phyloP scores from a whole-genome alignment of 805 yeast species.

The Kuraishia hungarica region DNA sequence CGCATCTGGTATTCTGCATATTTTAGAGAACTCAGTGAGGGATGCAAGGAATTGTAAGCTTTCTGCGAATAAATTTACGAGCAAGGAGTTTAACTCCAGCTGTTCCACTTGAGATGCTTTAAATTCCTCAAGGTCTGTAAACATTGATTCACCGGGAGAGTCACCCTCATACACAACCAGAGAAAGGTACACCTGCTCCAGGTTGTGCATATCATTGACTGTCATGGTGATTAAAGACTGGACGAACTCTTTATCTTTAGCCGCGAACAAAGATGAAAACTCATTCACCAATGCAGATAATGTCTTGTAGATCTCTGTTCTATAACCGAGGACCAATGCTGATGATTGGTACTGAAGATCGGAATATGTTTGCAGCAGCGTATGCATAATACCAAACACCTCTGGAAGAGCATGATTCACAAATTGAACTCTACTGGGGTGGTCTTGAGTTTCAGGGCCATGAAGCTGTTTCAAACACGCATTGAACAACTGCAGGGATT shows the following conservation, averaged over 20 bases:
- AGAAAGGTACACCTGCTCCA: slow-evolving; percentile 12
- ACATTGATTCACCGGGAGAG: slow-evolving; percentile 3
- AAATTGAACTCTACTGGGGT: slow-evolving; percentile 25
- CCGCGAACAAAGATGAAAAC: slow-evolving; percentile 13
- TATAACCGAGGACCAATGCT: slow-evolving; percentile 14
- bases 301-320: slow-evolving; percentile 19
- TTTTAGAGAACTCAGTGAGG: slow-evolving; percentile 12
- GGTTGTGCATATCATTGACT: slow-evolving; percentile 11
- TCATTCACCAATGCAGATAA: slow-evolving; percentile 16
- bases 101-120: slow-evolving; percentile 13
- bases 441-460: slow-evolving; percentile 36
- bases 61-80: slow-evolving; percentile 16
- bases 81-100: slow-evolving; percentile 12
- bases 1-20: slow-evolving; percentile 3
- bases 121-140: slow-evolving; percentile 14
- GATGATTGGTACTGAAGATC: slow-evolving; percentile 4
- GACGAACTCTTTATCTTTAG: background rate
- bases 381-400: slow-evolving; percentile 15
- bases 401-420: slow-evolving; percentile 22
- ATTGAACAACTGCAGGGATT: slow-evolving; percentile 43
- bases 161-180: slow-evolving; percentile 6
- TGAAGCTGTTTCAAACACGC: slow-evolving; percentile 45
- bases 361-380: slow-evolving; percentile 6
- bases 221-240: slow-evolving; percentile 8
- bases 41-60: slow-evolving; percentile 23